These are phyloP conservation scores for Termitomyces eurrhizus DNA, from an alignment of 768 basidiomycete species.

Conservation along the genomic window DNA sequence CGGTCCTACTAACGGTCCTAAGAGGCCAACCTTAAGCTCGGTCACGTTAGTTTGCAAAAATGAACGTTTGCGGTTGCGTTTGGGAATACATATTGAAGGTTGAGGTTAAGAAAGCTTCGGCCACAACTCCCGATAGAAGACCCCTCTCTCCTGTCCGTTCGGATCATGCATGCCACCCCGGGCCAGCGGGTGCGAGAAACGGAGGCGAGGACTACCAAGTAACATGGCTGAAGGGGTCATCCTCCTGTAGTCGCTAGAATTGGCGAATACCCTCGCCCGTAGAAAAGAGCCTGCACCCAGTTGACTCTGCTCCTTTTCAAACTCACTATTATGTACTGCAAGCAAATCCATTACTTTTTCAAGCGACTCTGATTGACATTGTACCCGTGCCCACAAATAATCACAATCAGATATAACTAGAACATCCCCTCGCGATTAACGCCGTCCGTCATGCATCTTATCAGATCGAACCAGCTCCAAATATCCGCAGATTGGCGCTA, in stretches of 20 bases:
- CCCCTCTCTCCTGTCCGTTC: conserved; percentile 7
- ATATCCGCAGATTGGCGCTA: neutral
- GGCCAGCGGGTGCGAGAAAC: neutral
- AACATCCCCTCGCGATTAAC: neutral
- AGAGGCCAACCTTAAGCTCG: neutral
- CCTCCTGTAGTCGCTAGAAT: neutral
- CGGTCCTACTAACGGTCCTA: neutral
- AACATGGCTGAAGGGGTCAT: neutral
- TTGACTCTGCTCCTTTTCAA: neutral
- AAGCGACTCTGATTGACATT: neutral
- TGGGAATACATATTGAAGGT: conserved; percentile 10
- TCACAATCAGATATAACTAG: neutral
- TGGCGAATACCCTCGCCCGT: neutral
- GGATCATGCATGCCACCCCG: conserved; percentile 5
- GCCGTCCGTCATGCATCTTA: neutral
- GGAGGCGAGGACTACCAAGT: neutral
- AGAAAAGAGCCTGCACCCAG: neutral
- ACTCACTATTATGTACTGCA: neutral
- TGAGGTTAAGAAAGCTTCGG: conserved; percentile 13
- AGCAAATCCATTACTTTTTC: neutral
- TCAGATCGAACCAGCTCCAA: neutral
- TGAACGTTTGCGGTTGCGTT: neutral
- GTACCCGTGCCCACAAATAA: neutral
- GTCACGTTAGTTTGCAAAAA: conserved; percentile 3
- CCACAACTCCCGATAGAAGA: neutral